Evolutionary conservation across 2,329 filamentous ascomycete genomes (phyloP).

Genomic region (Aureobasidium sp.): DNA sequence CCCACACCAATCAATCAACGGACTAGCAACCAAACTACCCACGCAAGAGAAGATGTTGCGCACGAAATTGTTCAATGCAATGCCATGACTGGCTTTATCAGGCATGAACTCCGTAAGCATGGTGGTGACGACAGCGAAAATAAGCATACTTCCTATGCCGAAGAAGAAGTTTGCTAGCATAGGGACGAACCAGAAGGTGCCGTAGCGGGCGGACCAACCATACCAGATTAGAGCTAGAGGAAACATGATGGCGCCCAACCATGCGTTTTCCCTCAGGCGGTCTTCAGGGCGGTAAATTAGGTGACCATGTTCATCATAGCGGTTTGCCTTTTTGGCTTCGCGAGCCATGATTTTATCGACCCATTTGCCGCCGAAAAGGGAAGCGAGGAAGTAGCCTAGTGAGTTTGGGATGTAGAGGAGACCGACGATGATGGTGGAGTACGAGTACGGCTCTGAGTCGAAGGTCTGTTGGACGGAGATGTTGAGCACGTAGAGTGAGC

Average conservation of each 20-base stretch:
- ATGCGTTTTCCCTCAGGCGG: slow-evolving; percentile 73
- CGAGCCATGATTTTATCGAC: slow-evolving; percentile 73
- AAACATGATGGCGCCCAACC: slow-evolving; percentile 62
- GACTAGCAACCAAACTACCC: slow-evolving; percentile 59
- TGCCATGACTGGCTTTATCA: slow-evolving; percentile 57
- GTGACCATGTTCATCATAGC: slow-evolving; percentile 58
- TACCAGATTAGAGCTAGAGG: slow-evolving; percentile 65
- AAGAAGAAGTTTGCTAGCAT: slow-evolving; percentile 43
- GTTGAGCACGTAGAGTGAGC: slow-evolving; percentile 67
- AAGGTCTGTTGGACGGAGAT: slow-evolving; percentile 68
- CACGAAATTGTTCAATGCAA: slow-evolving; percentile 74
- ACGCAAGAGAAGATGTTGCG: slow-evolving; percentile 70
- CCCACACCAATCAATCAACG: slow-evolving; percentile 61
- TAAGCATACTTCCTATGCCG: slow-evolving; percentile 68
- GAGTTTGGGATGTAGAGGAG: slow-evolving; percentile 67
- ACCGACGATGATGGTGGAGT: slow-evolving; percentile 59
- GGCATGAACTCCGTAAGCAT: slow-evolving; percentile 84
- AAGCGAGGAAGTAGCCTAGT: slow-evolving; percentile 61
- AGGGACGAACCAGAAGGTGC: slow-evolving; percentile 54
- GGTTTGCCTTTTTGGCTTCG: slow-evolving; percentile 58
- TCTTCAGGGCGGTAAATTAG: slow-evolving; percentile 68
- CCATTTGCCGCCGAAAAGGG: slow-evolving; percentile 65
- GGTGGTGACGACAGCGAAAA: slow-evolving; percentile 65
- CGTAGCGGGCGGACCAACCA: slow-evolving; percentile 61
- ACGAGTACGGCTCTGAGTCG: slow-evolving; percentile 57